Conservation (phyloP, 305 asterid genomes). For the Plantago coronopus region DNA sequence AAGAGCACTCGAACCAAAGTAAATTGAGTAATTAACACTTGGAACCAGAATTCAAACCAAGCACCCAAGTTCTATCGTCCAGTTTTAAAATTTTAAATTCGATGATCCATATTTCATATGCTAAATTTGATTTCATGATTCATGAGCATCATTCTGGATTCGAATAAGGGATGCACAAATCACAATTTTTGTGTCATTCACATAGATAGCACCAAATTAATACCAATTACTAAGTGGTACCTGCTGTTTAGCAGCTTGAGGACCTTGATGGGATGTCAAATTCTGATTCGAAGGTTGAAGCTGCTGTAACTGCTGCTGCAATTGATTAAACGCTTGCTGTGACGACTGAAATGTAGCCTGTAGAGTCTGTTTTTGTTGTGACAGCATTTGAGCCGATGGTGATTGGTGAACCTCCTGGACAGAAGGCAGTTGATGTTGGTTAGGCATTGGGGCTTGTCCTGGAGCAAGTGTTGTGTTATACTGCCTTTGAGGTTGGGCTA, state of each 20-base stretch:
- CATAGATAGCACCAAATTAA: neutral
- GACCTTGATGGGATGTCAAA: constrained; percentile 52
- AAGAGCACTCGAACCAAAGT: neutral
- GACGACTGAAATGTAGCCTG: constrained; percentile 95
- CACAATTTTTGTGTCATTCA: neutral
- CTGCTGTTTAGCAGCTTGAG: constrained; percentile 57
- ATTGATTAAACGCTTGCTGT: constrained; percentile 77
- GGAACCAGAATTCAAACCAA: neutral
- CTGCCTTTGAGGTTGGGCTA: constrained; percentile 55
- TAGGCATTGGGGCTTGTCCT: constrained; percentile 47
- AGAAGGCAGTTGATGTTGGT: constrained; percentile 44
- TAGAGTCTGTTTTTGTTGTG: constrained; percentile 90
- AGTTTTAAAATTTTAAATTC: too few relatives aligned
- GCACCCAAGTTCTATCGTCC: neutral
- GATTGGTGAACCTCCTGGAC: constrained; percentile 55
- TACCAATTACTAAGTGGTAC: constrained; percentile 23
- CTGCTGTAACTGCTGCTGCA: constrained; percentile 88
- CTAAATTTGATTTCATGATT: neutral
- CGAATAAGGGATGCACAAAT: neutral
- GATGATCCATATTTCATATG: too few relatives aligned
- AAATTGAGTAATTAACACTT: neutral
- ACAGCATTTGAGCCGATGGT: constrained; percentile 86
- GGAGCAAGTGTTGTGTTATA: constrained; percentile 38
- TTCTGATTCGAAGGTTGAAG: constrained; percentile 69
- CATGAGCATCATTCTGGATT: too few relatives aligned